Conservation (phyloP, 140 eudicot species). For the Stevia rebaudiana region DNA sequence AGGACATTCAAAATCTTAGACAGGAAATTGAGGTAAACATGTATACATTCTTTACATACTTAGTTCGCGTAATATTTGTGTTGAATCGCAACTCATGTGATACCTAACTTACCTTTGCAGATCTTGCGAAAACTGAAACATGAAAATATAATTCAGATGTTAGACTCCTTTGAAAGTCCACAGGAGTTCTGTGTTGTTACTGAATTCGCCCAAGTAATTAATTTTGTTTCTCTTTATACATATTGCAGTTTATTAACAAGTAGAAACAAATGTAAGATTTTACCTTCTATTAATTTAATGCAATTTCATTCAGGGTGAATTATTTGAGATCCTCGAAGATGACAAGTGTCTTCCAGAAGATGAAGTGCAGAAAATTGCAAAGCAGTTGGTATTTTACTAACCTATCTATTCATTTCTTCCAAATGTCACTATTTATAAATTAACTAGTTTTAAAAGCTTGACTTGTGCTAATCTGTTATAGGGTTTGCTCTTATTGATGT, state of each 20-base stretch:
- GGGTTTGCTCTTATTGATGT: neutral
- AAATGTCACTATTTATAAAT: neutral
- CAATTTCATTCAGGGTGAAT: slow-evolving; percentile 62
- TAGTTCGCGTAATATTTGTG: neutral
- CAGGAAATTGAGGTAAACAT: slow-evolving; percentile 88
- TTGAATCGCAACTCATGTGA: neutral
- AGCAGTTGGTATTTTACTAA: slow-evolving; percentile 66
- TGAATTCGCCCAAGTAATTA: slow-evolving; percentile 83
- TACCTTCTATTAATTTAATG: slow-evolving; percentile 3
- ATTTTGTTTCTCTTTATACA: neutral
- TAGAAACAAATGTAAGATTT: slow-evolving; percentile 1
- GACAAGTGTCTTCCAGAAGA: slow-evolving; percentile 97
- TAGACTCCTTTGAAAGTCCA: slow-evolving; percentile 90
- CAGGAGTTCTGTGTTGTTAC: slow-evolving; percentile 99
- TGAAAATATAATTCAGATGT: slow-evolving; percentile 89
- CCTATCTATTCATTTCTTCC: slow-evolving; percentile 6
- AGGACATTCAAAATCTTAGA: slow-evolving; percentile 82
- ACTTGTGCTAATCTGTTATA: neutral
- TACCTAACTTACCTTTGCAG: slow-evolving; percentile 33
- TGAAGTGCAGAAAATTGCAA: slow-evolving; percentile 90
- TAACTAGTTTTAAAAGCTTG: neutral
- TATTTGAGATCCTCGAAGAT: slow-evolving; percentile 94
- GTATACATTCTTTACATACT: slow-evolving; percentile 3
- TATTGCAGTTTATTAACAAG: neutral
- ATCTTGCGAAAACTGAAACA: slow-evolving; percentile 94